Base-by-base conservation (phyloP, 2,329 filamentous ascomycete genomes). In the Domatiomyces globalis region DNA sequence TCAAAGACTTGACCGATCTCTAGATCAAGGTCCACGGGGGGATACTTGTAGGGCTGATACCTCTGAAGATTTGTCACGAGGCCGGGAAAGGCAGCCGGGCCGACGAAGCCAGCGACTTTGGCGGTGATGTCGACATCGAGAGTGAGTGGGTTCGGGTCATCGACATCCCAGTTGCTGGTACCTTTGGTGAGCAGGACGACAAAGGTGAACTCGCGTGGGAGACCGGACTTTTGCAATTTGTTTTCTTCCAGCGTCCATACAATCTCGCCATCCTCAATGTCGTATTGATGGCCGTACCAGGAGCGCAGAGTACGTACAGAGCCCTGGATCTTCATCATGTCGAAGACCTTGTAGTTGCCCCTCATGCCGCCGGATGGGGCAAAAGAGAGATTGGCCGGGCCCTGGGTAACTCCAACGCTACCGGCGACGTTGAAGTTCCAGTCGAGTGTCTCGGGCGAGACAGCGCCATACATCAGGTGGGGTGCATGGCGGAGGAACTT, bases 201-300 rank as follows among this genome's bases (percentile, higher is more conserved):
- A 56, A 75, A 75, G 2, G 73, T 74, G 48, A 75, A 74, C 51
- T 75, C 73, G 7, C 73, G 66, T 8, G 73, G 73, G 4, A 76
- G 60, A 2, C 73, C 73, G 4, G 71, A 72, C 20, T 68, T 65
- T 55, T 75, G 72, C 7, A 75, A 61, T 39, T 59, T 55, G 51
- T 75, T 76, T 49, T 76, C 73, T 50, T 73, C 70, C 1, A 76
- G 63, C 4, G 73, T 73, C 73, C 72, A 76, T 12, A 75, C 67
- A 7, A 74, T 64, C 54, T 71, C 68, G 2, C 65, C 70, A 45
- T 71, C 68, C 46, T 72, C 69, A 2, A 70, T 59, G 48, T 71
- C 68, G 49, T 65, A 69, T 7, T 65, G 57, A 4, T 56, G 60
- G 12, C 66, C 67, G 25, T 45, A 49, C 53, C 55, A 56, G 45